Percentiles rank a stretch among this genome's conserved stretches.
phyloP scores from a whole-genome alignment of 2,329 filamentous ascomycete species.

The Xylaria multiplex region DNA sequence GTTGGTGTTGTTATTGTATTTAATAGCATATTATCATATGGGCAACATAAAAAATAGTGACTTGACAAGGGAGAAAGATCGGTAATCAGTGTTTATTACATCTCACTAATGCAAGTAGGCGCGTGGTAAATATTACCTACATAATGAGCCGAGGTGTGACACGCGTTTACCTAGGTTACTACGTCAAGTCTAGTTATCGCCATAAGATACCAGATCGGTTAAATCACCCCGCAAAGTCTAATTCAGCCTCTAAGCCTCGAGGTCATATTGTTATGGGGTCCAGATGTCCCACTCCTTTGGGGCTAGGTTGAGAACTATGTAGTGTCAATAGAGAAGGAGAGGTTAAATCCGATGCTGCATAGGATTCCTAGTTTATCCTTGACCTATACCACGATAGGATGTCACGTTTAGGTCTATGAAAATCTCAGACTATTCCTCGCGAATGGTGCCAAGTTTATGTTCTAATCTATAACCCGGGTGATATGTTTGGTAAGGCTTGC shows the following conservation, averaged over 20 bases:
- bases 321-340: neutral
- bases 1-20: neutral
- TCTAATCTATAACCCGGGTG: neutral
- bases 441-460: neutral
- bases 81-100: neutral
- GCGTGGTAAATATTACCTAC: neutral
- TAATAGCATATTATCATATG: neutral
- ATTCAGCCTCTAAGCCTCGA: slow-evolving; percentile 23
- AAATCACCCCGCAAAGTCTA: slow-evolving; percentile 24
- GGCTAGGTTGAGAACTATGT: neutral
- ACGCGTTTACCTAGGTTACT: neutral
- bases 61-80: neutral
- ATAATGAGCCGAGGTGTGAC: slow-evolving; percentile 4
- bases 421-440: neutral
- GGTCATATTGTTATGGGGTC: neutral
- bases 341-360: neutral
- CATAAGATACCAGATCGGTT: slow-evolving; percentile 18
- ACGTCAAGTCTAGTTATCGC: neutral
- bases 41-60: neutral
- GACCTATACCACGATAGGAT: neutral
- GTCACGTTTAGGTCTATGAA: neutral
- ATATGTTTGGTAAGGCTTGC: neutral
- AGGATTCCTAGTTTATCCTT: neutral
- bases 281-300: neutral
- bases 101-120: neutral